Percentiles rank a stretch among this genome's conserved stretches.
Evolutionary conservation across 805 yeast species (phyloP).

Genomic region (Pichia paraexigua): DNA sequence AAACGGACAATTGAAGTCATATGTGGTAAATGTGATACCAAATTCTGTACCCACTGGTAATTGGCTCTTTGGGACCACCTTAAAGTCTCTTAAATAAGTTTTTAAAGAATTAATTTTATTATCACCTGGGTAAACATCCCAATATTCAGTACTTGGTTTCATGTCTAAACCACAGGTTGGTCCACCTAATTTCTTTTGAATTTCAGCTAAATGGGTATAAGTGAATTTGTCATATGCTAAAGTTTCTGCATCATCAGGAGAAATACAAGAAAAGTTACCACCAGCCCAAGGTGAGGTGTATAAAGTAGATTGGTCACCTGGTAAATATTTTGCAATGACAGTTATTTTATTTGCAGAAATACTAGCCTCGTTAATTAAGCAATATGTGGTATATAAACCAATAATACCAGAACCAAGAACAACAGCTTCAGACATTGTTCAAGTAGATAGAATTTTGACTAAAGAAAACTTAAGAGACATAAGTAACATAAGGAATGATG

Average conservation of each 20-base stretch:
- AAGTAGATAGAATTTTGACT: too few relatives aligned
- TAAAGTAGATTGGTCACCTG: conserved; percentile 69
- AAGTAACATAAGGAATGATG: neutral
- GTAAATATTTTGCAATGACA: conserved; percentile 57
- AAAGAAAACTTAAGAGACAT: neutral
- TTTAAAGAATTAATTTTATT: conserved; percentile 40
- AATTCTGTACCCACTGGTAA: conserved; percentile 45
- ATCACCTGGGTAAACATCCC: conserved; percentile 42
- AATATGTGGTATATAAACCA: conserved; percentile 55
- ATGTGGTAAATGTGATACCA: conserved; percentile 51
- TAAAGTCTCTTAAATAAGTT: conserved; percentile 42
- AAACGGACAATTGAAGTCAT: conserved; percentile 68
- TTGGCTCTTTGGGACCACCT: conserved; percentile 28
- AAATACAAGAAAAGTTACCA: conserved; percentile 52
- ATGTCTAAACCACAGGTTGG: conserved; percentile 45
- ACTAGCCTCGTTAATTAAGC: conserved; percentile 36
- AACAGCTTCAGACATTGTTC: conserved; percentile 15
- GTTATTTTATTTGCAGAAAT: conserved; percentile 37
- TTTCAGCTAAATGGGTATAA: conserved; percentile 36
- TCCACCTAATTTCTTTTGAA: conserved; percentile 45
- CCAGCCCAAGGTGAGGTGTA: conserved; percentile 84
- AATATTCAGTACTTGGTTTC: conserved; percentile 49
- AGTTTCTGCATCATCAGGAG: conserved; percentile 47
- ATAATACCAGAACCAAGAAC: conserved; percentile 52
- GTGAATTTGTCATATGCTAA: conserved; percentile 49